phyloP scores from a whole-genome alignment of 768 basidiomycete species.

The Leccinum fibrillosum region DNA sequence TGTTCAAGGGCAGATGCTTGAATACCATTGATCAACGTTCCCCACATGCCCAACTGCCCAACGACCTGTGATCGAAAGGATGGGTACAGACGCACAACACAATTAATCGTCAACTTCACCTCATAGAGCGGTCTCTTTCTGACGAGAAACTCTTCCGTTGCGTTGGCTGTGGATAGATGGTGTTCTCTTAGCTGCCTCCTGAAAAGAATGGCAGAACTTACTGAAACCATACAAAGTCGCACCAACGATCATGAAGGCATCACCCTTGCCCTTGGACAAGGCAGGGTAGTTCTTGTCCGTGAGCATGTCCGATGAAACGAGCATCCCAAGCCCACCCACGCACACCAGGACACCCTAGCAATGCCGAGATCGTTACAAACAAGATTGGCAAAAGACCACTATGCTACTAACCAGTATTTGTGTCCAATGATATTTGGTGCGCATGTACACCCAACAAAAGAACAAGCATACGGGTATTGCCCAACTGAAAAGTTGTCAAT shows the following conservation, averaged over 20 bases:
- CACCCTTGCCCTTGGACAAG: slow-evolving; percentile 66
- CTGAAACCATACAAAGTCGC: slow-evolving; percentile 86
- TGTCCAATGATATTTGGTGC: slow-evolving; percentile 77
- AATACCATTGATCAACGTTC: slow-evolving; percentile 72
- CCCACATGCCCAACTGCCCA: slow-evolving; percentile 85
- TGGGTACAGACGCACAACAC: background rate
- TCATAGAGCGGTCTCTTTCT: slow-evolving; percentile 78
- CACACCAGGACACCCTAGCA: slow-evolving; percentile 69
- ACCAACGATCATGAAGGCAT: slow-evolving; percentile 83
- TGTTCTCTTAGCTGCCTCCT: background rate
- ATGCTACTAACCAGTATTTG: slow-evolving; percentile 61
- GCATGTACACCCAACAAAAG: slow-evolving; percentile 82
- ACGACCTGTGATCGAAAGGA: slow-evolving; percentile 48
- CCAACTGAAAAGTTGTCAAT: slow-evolving; percentile 50
- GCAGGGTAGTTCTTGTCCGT: slow-evolving; percentile 76
- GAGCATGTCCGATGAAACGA: slow-evolving; percentile 74
- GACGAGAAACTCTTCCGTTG: slow-evolving; percentile 87
- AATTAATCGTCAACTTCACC: slow-evolving; percentile 27
- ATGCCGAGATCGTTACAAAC: background rate
- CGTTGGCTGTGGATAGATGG: slow-evolving; percentile 55
- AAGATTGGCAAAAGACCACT: background rate
- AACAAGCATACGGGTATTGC: slow-evolving; percentile 85
- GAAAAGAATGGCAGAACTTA: slow-evolving; percentile 35
- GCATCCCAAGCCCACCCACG: slow-evolving; percentile 70
- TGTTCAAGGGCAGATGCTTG: slow-evolving; percentile 79